Evolutionary conservation across 2,329 filamentous ascomycete species (phyloP), one percentile per base, ranked within the genome.

Genomic region (Cylindrodendrum hubeiense): DNA sequence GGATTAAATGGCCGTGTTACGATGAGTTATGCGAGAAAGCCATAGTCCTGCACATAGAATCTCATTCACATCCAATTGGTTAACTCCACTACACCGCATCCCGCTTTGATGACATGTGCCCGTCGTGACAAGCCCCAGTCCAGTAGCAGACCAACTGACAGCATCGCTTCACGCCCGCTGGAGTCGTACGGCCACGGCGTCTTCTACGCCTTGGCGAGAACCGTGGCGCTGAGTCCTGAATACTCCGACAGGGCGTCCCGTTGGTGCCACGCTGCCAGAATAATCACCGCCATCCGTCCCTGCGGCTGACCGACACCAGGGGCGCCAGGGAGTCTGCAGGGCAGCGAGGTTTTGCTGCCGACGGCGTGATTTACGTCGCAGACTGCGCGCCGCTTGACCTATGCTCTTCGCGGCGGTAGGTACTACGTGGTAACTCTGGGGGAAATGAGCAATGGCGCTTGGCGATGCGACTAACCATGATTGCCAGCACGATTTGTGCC

Each of bases 181-280:
- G 26, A 33, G 47, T 50, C n/a, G 47, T 22, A 49, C 13, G 10
- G 15, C n/a, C 34, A 41, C 44, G 15, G 30, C 15, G 10, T 12
- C 22, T 62, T 30, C 24, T 30, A 21, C 28, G 41, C 55, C 66
- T 61, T 66, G 51, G 65, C 60, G 58, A 58, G 43, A 67, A 65
- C 65, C 67, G 21, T 17, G 54, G 37, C 54, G 37, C 49, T 49
- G 63, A 68, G 44, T 62, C 49, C 26, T 46, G 58, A 65, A 12
- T 50, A 57, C 60, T 34, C 58, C 28, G 43, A 52, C 58, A 65
- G 47, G 49, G 56, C 65, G 52, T 60, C 51, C 63, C n/a, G 21
- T 49, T 68, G 60, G 62, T 62, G 60, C 60, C 58, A 63, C 63
- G 53, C 58, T 46, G 26, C 34, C 54, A 26, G 26, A 55, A 24